A percentile compares a stretch with the other conserved stretches of the same genome.
These are phyloP conservation scores for Chaetomiaceae sp. DNA, from an alignment of 2,329 filamentous ascomycete genomes.

Conservation along the genomic window DNA sequence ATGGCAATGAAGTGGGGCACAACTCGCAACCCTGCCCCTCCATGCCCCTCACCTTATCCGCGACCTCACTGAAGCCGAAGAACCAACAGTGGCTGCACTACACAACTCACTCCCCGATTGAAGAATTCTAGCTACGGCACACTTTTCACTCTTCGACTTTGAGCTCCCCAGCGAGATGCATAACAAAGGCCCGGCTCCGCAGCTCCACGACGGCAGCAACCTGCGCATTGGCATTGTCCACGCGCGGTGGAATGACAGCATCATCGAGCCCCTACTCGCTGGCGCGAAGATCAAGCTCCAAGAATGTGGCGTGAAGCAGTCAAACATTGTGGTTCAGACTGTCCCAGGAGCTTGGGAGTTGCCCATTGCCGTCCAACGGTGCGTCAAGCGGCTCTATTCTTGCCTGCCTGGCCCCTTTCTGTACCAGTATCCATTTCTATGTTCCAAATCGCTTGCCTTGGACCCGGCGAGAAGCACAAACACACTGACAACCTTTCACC, in stretches of 20 bases:
- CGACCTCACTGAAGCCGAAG: too few species aligned
- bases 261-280: slow-evolving; percentile 79
- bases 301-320: slow-evolving; percentile 73
- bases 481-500: slow-evolving; percentile 4
- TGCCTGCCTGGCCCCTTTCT: too few species aligned
- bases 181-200: slow-evolving; percentile 53
- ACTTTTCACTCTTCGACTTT: too few species aligned
- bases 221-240: slow-evolving; percentile 94
- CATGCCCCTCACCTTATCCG: not conserved
- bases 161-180: slow-evolving; percentile 41
- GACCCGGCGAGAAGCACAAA: too few species aligned
- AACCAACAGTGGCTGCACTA: too few species aligned
- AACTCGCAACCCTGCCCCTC: not conserved
- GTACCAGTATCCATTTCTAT: too few species aligned
- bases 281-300: slow-evolving; percentile 76
- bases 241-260: slow-evolving; percentile 86
- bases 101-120: not conserved
- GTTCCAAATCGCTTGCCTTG: too few species aligned
- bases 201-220: slow-evolving; percentile 61
- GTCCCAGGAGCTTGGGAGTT: slow-evolving; percentile 95
- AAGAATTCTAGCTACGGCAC: too few species aligned
- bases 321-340: slow-evolving; percentile 83
- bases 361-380: slow-evolving; percentile 84
- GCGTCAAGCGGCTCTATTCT: slow-evolving; percentile 29
- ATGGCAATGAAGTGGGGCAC: not conserved